Conservation (phyloP, 129 eudicot genomes). For the Chrysanthemum makinoi region DNA sequence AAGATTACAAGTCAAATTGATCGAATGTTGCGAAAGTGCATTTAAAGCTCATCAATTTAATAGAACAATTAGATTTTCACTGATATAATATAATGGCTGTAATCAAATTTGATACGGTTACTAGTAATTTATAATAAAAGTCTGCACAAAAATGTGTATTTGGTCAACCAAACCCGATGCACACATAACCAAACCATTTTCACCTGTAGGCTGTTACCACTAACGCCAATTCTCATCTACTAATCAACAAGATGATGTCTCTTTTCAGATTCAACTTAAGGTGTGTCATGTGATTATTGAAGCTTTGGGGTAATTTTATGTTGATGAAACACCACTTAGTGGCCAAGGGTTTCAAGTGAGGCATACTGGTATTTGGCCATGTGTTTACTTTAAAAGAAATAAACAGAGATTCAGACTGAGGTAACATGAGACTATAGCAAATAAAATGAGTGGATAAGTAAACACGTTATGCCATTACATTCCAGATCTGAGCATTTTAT, state of each 20-base stretch:
- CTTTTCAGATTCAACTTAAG: too few relatives aligned
- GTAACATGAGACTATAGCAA: not conserved
- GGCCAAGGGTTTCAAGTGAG: conserved; percentile 1
- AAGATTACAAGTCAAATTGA: too few relatives aligned
- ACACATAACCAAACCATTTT: not conserved
- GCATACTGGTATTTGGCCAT: too few relatives aligned
- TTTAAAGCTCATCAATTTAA: too few relatives aligned
- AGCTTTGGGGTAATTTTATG: too few relatives aligned
- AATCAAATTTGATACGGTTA: not conserved
- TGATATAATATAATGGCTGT: not conserved
- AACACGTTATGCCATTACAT: not conserved
- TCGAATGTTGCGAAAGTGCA: too few relatives aligned
- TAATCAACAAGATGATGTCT: not conserved
- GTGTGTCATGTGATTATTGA: too few relatives aligned
- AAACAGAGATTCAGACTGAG: too few relatives aligned
- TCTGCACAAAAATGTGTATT: not conserved
- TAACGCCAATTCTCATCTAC: not conserved
- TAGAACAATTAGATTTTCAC: too few relatives aligned
- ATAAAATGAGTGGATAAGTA: not conserved
- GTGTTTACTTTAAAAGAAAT: too few relatives aligned
- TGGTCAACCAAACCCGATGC: not conserved
- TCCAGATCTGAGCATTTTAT: not conserved
- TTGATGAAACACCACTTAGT: not conserved
- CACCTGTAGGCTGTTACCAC: too few relatives aligned
- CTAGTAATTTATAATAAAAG: not conserved